Conservation (phyloP, 441 rosid species). For the Adansonia rubrostipa region DNA sequence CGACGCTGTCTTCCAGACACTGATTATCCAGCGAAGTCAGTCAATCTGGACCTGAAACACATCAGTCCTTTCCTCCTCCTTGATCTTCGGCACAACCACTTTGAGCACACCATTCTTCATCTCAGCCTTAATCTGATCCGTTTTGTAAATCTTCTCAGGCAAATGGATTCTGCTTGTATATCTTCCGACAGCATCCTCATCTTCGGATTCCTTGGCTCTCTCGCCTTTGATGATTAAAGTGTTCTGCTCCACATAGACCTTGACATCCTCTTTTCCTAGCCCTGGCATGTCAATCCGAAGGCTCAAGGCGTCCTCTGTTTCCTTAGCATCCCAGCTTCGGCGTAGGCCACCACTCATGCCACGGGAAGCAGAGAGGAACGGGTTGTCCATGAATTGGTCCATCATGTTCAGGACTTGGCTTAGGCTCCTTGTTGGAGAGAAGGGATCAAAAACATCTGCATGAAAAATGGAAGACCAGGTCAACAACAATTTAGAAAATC, state of each 20-base stretch:
- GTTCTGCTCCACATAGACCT: slow-evolving; percentile 59
- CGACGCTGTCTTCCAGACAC: too few relatives aligned
- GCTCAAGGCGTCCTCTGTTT: slow-evolving; percentile 51
- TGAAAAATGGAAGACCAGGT: not conserved
- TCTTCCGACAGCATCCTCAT: slow-evolving; percentile 34
- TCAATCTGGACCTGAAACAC: slow-evolving; percentile 17
- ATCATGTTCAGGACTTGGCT: slow-evolving; percentile 60
- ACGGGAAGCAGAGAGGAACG: slow-evolving; percentile 40
- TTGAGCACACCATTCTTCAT: slow-evolving; percentile 73
- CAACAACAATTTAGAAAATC: not conserved
- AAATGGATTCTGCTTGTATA: slow-evolving; percentile 58
- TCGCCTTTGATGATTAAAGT: slow-evolving; percentile 62
- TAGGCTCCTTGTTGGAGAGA: slow-evolving; percentile 58
- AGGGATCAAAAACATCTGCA: slow-evolving; percentile 63
- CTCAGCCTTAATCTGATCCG: slow-evolving; percentile 63
- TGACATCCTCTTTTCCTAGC: slow-evolving; percentile 64
- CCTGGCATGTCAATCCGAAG: slow-evolving; percentile 72
- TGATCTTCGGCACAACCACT: slow-evolving; percentile 61
- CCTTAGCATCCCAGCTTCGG: slow-evolving; percentile 65
- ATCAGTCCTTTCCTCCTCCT: slow-evolving; percentile 35
- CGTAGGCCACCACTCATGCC: slow-evolving; percentile 50
- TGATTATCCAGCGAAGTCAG: not conserved
- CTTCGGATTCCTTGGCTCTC: slow-evolving; percentile 41
- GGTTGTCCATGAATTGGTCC: slow-evolving; percentile 63
- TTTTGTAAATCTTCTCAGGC: slow-evolving; percentile 48